Percentiles rank a stretch among this genome's conserved stretches.
These are phyloP conservation scores for Parietichytrium sp. DNA, from an alignment of 108 stramenopile species.

Conservation along the genomic window DNA sequence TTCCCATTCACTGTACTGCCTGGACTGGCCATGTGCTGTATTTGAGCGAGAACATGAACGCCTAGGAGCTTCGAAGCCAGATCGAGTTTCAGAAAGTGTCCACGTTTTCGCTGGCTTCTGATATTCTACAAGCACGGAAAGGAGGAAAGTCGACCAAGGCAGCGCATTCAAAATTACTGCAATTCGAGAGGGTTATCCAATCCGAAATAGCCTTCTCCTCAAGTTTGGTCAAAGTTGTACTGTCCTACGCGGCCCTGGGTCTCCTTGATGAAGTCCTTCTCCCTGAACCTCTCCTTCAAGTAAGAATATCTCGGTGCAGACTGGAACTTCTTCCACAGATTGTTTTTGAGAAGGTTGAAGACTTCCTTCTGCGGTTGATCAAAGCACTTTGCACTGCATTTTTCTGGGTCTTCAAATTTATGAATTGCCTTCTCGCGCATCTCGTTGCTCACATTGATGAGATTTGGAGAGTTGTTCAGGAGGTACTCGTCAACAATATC, in stretches of 20 bases:
- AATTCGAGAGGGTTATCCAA: too few species aligned
- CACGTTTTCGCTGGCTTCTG: too few species aligned
- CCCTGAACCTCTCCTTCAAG: background rate
- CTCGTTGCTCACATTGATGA: background rate
- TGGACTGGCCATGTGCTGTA: too few species aligned
- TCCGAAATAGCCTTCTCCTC: too few species aligned
- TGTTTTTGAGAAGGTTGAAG: background rate
- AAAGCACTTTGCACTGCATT: background rate
- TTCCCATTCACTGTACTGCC: too few species aligned
- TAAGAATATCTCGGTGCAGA: background rate
- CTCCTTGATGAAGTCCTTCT: background rate
- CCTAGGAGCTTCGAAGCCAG: too few species aligned
- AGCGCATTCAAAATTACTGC: too few species aligned
- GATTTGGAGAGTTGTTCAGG: background rate
- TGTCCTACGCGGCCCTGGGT: slow-evolving; percentile 26
- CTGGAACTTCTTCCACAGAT: background rate
- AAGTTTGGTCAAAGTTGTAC: background rate
- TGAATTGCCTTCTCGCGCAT: background rate
- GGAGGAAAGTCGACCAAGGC: too few species aligned
- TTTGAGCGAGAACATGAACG: too few species aligned
- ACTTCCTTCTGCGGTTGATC: background rate
- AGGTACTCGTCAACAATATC: background rate
- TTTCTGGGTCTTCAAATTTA: background rate
- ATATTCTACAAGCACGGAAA: too few species aligned
- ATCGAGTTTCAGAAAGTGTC: too few species aligned